Conservation (phyloP, 345 rosid genomes). For the Hibiscus mutabilis region DNA sequence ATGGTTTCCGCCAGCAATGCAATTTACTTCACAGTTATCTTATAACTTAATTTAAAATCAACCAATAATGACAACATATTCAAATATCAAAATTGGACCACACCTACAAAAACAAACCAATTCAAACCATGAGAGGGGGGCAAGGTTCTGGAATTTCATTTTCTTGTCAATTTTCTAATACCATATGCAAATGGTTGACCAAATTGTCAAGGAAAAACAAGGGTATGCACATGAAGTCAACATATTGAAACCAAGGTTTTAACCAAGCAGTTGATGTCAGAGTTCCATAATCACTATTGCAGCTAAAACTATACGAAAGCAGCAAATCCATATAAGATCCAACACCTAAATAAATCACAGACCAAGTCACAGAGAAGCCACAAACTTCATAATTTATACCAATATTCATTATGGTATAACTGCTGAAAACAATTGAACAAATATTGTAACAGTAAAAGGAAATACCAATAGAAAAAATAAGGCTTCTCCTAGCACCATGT, state of each 20-base stretch:
- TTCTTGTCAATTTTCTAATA: neutral
- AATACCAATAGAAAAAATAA: neutral
- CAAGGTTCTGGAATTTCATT: neutral
- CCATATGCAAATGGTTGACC: neutral
- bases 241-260: neutral
- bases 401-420: neutral
- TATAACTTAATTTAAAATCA: neutral
- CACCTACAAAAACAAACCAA: neutral
- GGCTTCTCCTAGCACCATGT: neutral
- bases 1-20: neutral
- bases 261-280: neutral
- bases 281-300: neutral
- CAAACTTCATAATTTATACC: neutral
- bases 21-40: neutral
- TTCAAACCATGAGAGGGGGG: neutral
- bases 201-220: neutral
- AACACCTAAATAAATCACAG: neutral
- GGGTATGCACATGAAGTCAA: neutral
- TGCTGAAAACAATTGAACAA: neutral
- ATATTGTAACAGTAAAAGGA: neutral
- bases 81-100: neutral
- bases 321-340: neutral
- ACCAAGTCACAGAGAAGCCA: neutral
- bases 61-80: neutral
- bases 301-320: neutral